These are phyloP conservation scores for Oryza punctata DNA, from an alignment of 176 grass and related monocot genomes.

Conservation along the genomic window DNA sequence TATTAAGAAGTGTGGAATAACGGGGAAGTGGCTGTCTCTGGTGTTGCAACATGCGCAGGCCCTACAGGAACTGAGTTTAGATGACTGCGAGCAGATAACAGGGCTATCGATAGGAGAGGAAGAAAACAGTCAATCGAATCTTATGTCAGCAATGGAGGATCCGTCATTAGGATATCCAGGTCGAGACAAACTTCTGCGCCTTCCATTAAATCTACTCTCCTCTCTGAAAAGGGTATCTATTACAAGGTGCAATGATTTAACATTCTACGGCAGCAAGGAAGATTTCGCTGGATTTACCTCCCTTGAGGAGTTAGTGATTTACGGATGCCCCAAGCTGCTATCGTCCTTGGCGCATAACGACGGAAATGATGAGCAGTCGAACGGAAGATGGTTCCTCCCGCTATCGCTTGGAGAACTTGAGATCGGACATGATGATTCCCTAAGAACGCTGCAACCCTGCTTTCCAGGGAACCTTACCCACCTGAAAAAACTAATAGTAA, in stretches of 20 bases:
- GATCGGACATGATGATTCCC: accelerated
- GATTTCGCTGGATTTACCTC: background rate
- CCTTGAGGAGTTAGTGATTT: background rate
- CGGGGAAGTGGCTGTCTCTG: background rate
- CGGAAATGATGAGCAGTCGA: too few species aligned
- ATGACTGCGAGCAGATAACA: background rate
- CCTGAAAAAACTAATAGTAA: background rate
- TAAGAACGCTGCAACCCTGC: background rate
- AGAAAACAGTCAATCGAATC: background rate
- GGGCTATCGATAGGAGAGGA: background rate
- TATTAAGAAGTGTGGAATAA: background rate
- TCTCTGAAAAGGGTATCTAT: background rate
- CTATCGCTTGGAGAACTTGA: background rate
- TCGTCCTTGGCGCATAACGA: background rate
- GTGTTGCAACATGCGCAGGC: background rate
- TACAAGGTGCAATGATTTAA: accelerated
- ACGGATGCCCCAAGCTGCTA: accelerated
- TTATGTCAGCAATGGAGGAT: too few species aligned
- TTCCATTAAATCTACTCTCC: background rate
- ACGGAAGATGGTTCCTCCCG: conserved; percentile 2
- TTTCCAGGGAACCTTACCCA: background rate
- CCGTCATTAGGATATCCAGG: background rate
- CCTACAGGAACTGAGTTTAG: background rate
- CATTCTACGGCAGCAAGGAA: background rate
- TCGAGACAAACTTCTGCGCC: accelerated